phyloP scores from a whole-genome alignment of 768 basidiomycete genomes.

The Rhizopogon salebrosus region DNA sequence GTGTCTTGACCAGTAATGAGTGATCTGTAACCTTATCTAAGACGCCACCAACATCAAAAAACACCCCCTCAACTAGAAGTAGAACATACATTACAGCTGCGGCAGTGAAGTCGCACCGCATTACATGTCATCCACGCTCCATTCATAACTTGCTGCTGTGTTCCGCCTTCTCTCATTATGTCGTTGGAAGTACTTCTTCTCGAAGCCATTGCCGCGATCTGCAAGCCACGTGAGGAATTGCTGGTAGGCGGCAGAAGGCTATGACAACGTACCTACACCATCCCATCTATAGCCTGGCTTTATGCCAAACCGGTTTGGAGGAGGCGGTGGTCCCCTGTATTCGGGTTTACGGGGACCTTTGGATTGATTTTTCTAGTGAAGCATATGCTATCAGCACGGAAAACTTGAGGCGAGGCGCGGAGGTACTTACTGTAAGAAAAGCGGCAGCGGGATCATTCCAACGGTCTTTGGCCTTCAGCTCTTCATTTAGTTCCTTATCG shows the following conservation, averaged over 20 bases:
- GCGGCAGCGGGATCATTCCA: constrained; percentile 99
- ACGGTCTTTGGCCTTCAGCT: constrained; percentile 70
- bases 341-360: constrained; percentile 80
- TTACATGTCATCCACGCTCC: constrained; percentile 94
- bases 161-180: constrained; percentile 70
- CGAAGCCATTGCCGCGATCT: constrained; percentile 94
- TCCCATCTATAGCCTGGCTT: constrained; percentile 98
- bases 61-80: not conserved
- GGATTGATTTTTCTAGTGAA: constrained; percentile 58
- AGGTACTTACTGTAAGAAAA: constrained; percentile 72
- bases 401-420: not conserved
- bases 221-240: constrained; percentile 1
- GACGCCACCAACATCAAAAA: not conserved
- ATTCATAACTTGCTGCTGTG: constrained; percentile 70
- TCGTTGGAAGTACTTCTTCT: constrained; percentile 86
- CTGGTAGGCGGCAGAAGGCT: not conserved
- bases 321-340: constrained; percentile 82
- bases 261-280: constrained; percentile 72
- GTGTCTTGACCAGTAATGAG: not conserved
- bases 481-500: constrained; percentile 82
- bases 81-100: not conserved
- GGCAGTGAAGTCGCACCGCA: not conserved
- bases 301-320: constrained; percentile 94
- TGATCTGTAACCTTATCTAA: not conserved
- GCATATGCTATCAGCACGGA: not conserved